Evolutionary conservation across 352 stramenopile species (phyloP).

Genomic region (Phytopythium delawarense): DNA sequence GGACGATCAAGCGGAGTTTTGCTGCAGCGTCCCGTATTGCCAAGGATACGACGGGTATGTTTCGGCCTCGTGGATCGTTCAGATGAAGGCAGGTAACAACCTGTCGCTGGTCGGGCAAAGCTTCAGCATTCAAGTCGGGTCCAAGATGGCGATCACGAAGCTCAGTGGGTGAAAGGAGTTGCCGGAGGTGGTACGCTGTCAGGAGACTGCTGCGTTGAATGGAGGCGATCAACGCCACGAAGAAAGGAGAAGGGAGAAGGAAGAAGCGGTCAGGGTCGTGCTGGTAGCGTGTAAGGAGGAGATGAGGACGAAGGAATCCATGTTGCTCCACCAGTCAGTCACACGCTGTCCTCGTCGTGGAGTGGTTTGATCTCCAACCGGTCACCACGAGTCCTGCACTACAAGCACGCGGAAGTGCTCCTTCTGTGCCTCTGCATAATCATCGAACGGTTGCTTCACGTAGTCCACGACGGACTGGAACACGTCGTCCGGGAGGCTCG

Average conservation of each 20-base stretch:
- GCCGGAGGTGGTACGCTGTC: background rate
- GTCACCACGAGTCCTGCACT: background rate
- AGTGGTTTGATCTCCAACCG: background rate
- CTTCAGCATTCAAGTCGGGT: background rate
- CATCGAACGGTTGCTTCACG: background rate
- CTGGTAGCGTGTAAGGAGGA: background rate
- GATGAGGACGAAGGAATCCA: background rate
- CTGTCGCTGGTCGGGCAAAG: background rate
- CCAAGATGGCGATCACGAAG: background rate
- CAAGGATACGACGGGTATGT: background rate
- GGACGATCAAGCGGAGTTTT: background rate
- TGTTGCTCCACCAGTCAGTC: background rate
- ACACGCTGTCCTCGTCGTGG: background rate
- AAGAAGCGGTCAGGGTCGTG: background rate
- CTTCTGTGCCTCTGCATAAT: slow-evolving; percentile 1
- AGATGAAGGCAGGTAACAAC: background rate
- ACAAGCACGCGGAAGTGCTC: slow-evolving; percentile 1
- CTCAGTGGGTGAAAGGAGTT: background rate
- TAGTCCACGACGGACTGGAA: background rate
- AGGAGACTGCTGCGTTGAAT: background rate
- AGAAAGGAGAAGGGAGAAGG: background rate
- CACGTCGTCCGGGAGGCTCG: background rate
- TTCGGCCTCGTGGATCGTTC: background rate
- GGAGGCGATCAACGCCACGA: background rate
- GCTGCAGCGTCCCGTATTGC: background rate